Base-by-base conservation (phyloP, 176 grass and related monocot species). In the Panicum miliaceum region DNA sequence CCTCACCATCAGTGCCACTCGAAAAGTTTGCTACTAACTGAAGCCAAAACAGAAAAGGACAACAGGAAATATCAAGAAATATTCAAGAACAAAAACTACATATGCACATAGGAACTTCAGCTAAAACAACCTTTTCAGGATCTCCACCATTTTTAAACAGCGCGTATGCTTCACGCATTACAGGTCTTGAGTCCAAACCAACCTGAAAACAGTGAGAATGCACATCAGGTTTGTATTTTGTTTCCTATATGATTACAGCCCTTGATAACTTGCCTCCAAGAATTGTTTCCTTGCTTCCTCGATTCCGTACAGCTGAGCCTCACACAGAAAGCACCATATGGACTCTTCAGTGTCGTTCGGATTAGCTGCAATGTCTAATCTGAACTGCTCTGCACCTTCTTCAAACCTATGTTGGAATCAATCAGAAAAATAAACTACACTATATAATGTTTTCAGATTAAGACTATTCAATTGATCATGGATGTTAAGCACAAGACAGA, bases 251-350 rank as follows among this genome's bases (percentile, higher is more conserved):
- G 16, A 36, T 53, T 53, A 57, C 15, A 53, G 6, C 32, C 34
- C 7, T 9, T 0, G 11, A 20, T 2, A 83, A 80, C 90, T 58
- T 94, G 82, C 95, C 92, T 95, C 91, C 89, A 98, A 84, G 80
- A 98, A 98, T 15, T 64, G 87, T 3, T 81, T 95, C 74, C 95
- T 88, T 63, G 92, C 95, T 56, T 88, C 87, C 4, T 88, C 84
- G 8, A 79, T 80, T 10, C 95, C 90, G 26, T 82, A 90, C n/a
- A 93, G 34, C 68, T 85, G 92, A 88, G 92, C 90, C 62, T 97
- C 95, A 82, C 85, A 94, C 3, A 98, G 72, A 80, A 94, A 95
- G 81, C 90, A 98, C 95, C 95, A 98, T 86, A 95, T 95, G 2
- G 91, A 93, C 66, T 95, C 95, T 37, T 95, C 95, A 0, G 89